Percentiles rank a stretch among this genome's conserved stretches.
Conservation (phyloP, 495 filamentous ascomycete species). For the Thermothielavioides terrestris region DNA sequence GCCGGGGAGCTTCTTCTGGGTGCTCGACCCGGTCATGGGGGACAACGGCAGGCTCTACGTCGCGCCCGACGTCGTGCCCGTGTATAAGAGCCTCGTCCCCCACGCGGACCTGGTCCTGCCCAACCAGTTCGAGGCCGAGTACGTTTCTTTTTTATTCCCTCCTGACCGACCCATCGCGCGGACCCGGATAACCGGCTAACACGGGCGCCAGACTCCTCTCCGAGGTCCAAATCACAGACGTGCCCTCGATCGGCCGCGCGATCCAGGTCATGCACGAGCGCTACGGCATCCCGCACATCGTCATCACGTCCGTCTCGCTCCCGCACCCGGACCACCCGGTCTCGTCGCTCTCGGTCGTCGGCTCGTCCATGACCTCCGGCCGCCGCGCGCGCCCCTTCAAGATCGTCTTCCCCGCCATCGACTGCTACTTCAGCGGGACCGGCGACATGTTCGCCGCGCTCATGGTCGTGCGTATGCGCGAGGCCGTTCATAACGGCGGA, state of each 20-base stretch:
- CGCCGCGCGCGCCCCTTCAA: constrained; percentile 66
- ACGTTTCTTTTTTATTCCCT: constrained; percentile 21
- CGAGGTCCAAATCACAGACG: constrained; percentile 70
- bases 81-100: constrained; percentile 69
- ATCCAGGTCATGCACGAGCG: constrained; percentile 67
- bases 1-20: constrained; percentile 86
- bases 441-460: constrained; percentile 98
- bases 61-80: constrained; percentile 76
- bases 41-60: constrained; percentile 90
- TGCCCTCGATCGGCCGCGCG: constrained; percentile 59
- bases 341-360: constrained; percentile 61
- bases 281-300: constrained; percentile 77
- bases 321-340: constrained; percentile 32
- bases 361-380: constrained; percentile 60
- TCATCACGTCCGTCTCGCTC: constrained; percentile 75
- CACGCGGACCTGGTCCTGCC: constrained; percentile 88
- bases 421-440: constrained; percentile 90
- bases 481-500: constrained; percentile 47
- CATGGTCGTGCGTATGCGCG: constrained; percentile 78
- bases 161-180: neutral
- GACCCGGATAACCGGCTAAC: neutral
- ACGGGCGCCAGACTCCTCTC: constrained; percentile 66
- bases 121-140: constrained; percentile 98
- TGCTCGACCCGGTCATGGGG: constrained; percentile 98
- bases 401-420: constrained; percentile 74